Conservation (phyloP, 164 flowering plant genomes). For the Dillenia turbinata region DNA sequence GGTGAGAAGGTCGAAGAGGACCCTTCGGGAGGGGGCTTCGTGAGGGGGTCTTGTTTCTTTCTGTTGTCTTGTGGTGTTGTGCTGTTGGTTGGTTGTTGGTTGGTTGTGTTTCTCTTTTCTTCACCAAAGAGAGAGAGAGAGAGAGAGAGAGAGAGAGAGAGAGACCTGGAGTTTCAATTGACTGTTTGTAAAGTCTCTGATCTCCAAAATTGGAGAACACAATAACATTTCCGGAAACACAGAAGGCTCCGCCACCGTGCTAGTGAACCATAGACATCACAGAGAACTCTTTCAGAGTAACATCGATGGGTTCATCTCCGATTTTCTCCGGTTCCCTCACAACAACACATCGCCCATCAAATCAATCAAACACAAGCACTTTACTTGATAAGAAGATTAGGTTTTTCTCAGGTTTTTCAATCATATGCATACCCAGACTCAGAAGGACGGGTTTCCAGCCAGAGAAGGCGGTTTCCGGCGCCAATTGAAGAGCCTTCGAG, state of each 20-base stretch:
- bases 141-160: too few relatives aligned
- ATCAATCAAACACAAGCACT: background rate
- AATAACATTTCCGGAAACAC: constrained; percentile 48
- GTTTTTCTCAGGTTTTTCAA: background rate
- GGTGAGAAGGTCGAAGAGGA: too few relatives aligned
- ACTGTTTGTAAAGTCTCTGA: constrained; percentile 86
- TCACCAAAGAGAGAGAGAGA: too few relatives aligned
- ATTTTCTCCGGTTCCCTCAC: constrained; percentile 52
- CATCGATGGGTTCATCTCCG: constrained; percentile 58
- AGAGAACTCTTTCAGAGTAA: constrained; percentile 67
- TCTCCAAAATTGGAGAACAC: constrained; percentile 86
- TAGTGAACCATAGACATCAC: constrained; percentile 82
- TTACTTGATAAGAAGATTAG: background rate
- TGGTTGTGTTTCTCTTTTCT: too few relatives aligned
- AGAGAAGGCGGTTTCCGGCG: constrained; percentile 52
- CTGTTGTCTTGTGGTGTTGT: too few relatives aligned
- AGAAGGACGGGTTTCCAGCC: constrained; percentile 84
- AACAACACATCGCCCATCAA: constrained; percentile 61
- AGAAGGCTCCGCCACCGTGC: constrained; percentile 92
- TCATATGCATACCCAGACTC: constrained; percentile 60
- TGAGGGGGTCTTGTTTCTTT: too few relatives aligned
- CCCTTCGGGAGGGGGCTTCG: too few relatives aligned
- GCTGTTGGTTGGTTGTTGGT: too few relatives aligned
- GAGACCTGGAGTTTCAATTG: constrained; percentile 42
- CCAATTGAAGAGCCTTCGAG: constrained; percentile 75